Base-by-base conservation (phyloP, 169 alveolate genomes). In the Theileria luwenshuni region DNA sequence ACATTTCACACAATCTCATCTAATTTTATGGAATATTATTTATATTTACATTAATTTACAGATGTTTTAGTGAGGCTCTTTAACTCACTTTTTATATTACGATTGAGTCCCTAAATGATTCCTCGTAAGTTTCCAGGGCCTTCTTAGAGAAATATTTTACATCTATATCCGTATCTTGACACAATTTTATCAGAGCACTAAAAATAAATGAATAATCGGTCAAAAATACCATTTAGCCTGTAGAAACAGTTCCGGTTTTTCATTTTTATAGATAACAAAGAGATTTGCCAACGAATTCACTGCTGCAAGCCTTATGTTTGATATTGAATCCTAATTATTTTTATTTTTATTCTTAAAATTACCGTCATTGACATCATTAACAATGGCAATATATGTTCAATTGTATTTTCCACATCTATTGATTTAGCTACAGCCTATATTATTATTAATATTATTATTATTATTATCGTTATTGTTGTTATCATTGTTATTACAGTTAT, bases 401-500 rank as follows among this genome's bases (percentile, higher is more conserved):
- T 67, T 1, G 73, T 25, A 64, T 25, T 64, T 28, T 70, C 76
- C 10, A 64, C 73, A 49, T 79, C 87, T 5, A 79, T 74, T 38
- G 87, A 71, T 48, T 79, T 79, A 35, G 83, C 60, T 38, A 79
- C 87, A 10, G 87, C 87, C 87, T 79, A 69, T 12, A 61, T 60
- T 41, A 51, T 51, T 51, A 1, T 25, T 51, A 25, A 38, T 27
- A 60, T 60, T n/a, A 27, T 2, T 17, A 38, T 2, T 1, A 60
- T 33, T 27, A 38, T 45, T 49, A 81, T 85, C 10, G 68, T 75
- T 43, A 81, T 68, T 7, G 89, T 72, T 64, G 73, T 77, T 17
- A 81, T 61, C 5, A 81, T 17, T n/a, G 54, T 51, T n/a, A 81
- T 81, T 64, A 47, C 74, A 13, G 67, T 25, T 19, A 79, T 35